Percentiles rank a stretch among this genome's conserved stretches.
These are phyloP conservation scores for Nitzschia sp. DNA, from an alignment of 108 stramenopile genomes.

Conservation along the genomic window DNA sequence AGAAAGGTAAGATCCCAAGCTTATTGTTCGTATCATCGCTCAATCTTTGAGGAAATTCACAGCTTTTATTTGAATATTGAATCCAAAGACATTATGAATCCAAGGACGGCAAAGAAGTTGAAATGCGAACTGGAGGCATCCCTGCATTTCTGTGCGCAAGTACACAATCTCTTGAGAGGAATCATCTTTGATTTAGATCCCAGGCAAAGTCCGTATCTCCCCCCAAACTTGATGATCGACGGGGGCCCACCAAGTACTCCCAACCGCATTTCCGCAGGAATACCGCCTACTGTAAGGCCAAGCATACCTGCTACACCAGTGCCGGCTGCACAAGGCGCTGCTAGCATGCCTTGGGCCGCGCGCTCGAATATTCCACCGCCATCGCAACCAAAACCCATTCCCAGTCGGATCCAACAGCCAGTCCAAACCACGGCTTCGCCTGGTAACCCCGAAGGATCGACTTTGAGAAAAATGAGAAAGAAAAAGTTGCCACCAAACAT, in stretches of 20 bases:
- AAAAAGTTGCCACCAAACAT: slow-evolving; percentile 34
- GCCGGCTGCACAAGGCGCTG: neutral
- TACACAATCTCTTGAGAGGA: slow-evolving; percentile 53
- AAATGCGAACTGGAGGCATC: slow-evolving; percentile 63
- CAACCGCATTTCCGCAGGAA: neutral
- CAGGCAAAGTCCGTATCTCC: slow-evolving; percentile 17
- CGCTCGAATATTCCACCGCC: neutral
- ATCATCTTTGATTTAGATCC: slow-evolving; percentile 66
- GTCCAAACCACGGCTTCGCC: slow-evolving; percentile 15
- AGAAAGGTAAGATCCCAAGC: slow-evolving; percentile 27
- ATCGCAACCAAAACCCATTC: slow-evolving; percentile 1
- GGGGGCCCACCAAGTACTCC: slow-evolving; percentile 10
- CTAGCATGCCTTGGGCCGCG: neutral
- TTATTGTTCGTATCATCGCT: neutral
- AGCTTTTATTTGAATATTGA: neutral
- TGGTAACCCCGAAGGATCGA: slow-evolving; percentile 55
- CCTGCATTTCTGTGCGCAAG: slow-evolving; percentile 54
- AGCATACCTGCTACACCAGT: neutral
- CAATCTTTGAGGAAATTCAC: neutral
- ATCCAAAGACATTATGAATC: slow-evolving; percentile 65
- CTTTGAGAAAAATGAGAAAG: slow-evolving; percentile 64
- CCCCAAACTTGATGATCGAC: slow-evolving; percentile 14
- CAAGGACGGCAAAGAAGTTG: slow-evolving; percentile 70
- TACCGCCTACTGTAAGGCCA: neutral
- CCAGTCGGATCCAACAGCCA: neutral